Percentiles rank a stretch among this genome's conserved stretches.
phyloP scores from a whole-genome alignment of 1,139 yeast species.

The Williopsis jadinii region DNA sequence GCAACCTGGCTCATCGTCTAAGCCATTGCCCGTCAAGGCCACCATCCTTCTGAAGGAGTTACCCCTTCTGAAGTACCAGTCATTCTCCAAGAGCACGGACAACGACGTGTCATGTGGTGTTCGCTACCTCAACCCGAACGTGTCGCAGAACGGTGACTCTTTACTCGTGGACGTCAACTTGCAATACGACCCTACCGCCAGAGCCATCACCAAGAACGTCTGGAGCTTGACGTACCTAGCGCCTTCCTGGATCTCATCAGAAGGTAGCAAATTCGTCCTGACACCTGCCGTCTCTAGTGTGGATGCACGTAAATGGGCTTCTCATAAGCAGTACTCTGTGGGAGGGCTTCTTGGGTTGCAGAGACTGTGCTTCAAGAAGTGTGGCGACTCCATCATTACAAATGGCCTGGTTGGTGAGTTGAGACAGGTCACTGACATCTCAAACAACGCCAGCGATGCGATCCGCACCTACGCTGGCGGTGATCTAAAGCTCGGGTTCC shows the following conservation, averaged over 20 bases:
- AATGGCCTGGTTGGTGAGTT: conserved; percentile 24
- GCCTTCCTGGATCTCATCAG: conserved; percentile 21
- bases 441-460: conserved; percentile 19
- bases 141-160: conserved; percentile 25
- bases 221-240: conserved; percentile 22
- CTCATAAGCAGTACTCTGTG: conserved; percentile 19
- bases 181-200: conserved; percentile 22
- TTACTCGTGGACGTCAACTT: conserved; percentile 22
- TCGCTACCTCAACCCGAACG: conserved; percentile 23
- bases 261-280: conserved; percentile 23
- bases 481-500: conserved; percentile 24
- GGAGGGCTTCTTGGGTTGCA: conserved; percentile 22
- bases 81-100: conserved; percentile 22
- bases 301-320: conserved; percentile 21
- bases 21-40: conserved; percentile 24
- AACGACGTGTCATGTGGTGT: conserved; percentile 20
- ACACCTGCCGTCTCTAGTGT: conserved; percentile 21
- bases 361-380: conserved; percentile 2
- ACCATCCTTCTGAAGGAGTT: conserved; percentile 20
- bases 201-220: conserved; percentile 21
- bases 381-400: conserved; percentile 13
- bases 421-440: conserved; percentile 21
- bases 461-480: conserved; percentile 24
- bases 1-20: not conserved
- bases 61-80: conserved; percentile 18